Conservation (phyloP, 2,329 filamentous ascomycete genomes). For the Pseudogymnoascus sp. region DNA sequence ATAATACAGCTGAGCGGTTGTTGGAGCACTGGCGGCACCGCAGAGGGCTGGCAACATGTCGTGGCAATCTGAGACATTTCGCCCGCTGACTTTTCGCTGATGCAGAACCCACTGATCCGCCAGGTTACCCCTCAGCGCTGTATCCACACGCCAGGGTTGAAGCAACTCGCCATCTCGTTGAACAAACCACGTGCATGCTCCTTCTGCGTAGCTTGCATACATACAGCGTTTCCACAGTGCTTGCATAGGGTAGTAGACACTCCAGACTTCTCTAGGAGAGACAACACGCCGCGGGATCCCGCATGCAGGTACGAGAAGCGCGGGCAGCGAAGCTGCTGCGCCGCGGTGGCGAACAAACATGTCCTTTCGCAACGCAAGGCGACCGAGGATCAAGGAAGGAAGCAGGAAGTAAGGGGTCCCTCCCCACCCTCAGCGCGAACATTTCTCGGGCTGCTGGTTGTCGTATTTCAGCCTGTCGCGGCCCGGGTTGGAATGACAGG, state of each 20-base stretch:
- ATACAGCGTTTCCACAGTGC: background rate
- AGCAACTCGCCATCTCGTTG: background rate
- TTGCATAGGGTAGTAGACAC: background rate
- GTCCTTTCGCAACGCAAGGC: background rate
- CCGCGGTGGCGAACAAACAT: background rate
- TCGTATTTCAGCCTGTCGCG: background rate
- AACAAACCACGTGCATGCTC: background rate
- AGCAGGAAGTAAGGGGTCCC: background rate
- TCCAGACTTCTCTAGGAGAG: background rate
- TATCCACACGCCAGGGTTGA: background rate
- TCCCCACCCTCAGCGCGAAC: background rate
- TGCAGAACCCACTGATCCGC: background rate
- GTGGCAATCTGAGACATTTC: background rate
- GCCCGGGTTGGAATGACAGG: background rate
- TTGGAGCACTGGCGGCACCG: background rate
- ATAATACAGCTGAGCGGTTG: background rate
- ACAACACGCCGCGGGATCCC: background rate
- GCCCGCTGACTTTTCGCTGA: background rate
- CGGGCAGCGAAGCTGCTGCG: background rate
- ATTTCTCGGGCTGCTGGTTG: background rate
- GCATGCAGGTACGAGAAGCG: slow-evolving; percentile 6
- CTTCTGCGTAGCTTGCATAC: background rate
- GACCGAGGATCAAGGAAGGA: background rate
- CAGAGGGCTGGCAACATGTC: background rate
- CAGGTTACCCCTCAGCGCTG: background rate